Percentiles rank a stretch among this genome's conserved stretches.
Evolutionary conservation across 352 stramenopile species (phyloP).

Genomic region (Phytopythium ostracodes): DNA sequence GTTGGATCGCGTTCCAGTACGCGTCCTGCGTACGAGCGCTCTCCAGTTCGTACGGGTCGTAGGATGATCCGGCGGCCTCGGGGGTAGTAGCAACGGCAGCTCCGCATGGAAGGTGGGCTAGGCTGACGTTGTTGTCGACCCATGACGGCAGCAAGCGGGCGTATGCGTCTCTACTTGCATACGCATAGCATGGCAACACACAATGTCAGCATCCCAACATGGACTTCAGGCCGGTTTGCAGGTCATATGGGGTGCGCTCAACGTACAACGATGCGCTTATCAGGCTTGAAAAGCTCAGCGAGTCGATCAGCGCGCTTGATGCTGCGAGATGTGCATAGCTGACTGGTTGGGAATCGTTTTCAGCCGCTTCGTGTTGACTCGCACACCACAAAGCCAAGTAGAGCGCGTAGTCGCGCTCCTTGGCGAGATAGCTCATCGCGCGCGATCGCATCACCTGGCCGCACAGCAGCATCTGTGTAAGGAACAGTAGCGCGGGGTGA

Average conservation of each 20-base stretch:
- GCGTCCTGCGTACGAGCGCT: constrained; percentile 59
- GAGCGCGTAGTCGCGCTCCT: constrained; percentile 63
- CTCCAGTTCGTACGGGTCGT: constrained; percentile 69
- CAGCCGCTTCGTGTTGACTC: constrained; percentile 2
- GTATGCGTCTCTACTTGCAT: constrained; percentile 26
- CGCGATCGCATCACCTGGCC: constrained; percentile 63
- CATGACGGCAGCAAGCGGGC: constrained; percentile 32
- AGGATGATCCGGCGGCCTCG: constrained; percentile 15
- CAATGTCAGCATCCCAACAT: background rate
- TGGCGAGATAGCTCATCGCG: constrained; percentile 47
- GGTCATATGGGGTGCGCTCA: background rate
- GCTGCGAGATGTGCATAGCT: background rate
- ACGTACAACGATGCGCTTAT: constrained; percentile 1
- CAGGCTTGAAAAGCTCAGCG: background rate
- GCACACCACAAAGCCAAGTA: constrained; percentile 49
- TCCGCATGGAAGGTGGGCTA: constrained; percentile 3
- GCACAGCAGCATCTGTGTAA: background rate
- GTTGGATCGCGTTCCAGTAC: constrained; percentile 82
- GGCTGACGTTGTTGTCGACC: constrained; percentile 31
- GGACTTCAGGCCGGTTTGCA: background rate
- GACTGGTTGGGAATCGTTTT: background rate
- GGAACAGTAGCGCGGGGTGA: background rate
- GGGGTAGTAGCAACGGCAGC: constrained; percentile 1
- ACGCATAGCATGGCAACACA: background rate
- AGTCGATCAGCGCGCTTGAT: background rate